Evolutionary conservation across 2,329 filamentous ascomycete species (phyloP).

Genomic region (Botryotinia globosa): DNA sequence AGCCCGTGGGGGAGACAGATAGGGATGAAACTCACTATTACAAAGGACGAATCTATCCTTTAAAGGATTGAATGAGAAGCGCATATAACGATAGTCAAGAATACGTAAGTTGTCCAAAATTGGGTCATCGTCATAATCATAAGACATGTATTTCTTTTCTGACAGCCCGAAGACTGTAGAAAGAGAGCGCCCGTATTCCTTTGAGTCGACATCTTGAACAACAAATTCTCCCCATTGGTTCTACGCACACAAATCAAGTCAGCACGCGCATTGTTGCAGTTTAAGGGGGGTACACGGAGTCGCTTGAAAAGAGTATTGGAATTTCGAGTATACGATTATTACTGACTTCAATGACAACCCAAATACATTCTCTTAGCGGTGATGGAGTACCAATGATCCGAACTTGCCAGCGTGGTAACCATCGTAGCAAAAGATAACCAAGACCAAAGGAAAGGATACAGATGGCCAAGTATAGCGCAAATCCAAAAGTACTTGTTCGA

Average conservation of each 20-base stretch:
- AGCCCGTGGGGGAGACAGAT: neutral
- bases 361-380: conserved; percentile 72
- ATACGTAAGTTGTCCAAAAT: conserved; percentile 71
- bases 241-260: conserved; percentile 42
- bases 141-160: conserved; percentile 57
- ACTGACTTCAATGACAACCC: conserved; percentile 84
- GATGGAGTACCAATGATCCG: conserved; percentile 67
- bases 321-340: conserved; percentile 6
- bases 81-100: conserved; percentile 90
- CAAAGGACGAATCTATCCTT: conserved; percentile 86
- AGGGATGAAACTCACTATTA: conserved; percentile 51
- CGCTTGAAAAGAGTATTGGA: neutral
- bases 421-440: conserved; percentile 80
- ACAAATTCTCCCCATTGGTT: conserved; percentile 96
- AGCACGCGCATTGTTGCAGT: conserved; percentile 24
- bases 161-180: conserved; percentile 65
- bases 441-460: conserved; percentile 73
- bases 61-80: conserved; percentile 84
- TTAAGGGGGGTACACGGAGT: neutral
- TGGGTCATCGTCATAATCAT: conserved; percentile 74
- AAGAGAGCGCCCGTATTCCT: conserved; percentile 52
- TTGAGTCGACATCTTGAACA: conserved; percentile 64
- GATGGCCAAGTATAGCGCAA: conserved; percentile 63
- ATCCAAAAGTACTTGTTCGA: conserved; percentile 69
- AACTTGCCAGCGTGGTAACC: conserved; percentile 87